A percentile compares a stretch with the other conserved stretches of the same genome.
Evolutionary conservation across 2,329 filamentous ascomycete species (phyloP).

Genomic region (Fusarium sp.): DNA sequence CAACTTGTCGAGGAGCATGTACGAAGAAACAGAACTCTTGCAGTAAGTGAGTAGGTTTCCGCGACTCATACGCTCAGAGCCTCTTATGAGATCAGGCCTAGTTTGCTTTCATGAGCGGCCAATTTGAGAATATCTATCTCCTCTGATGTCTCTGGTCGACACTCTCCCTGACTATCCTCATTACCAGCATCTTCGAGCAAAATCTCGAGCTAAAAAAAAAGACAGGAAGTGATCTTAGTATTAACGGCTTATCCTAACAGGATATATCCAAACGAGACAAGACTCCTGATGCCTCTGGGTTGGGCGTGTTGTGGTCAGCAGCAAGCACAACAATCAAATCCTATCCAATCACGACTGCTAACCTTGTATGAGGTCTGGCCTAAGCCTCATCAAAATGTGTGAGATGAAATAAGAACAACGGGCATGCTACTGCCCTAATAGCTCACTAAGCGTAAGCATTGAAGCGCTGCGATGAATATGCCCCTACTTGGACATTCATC

Average conservation of each 20-base stretch:
- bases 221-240: background rate
- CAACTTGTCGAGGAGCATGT: no score
- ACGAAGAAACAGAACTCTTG: background rate
- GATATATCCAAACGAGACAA: background rate
- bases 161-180: no score
- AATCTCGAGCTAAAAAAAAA: background rate
- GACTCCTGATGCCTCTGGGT: background rate
- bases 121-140: background rate
- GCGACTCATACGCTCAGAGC: no score
- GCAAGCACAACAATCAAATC: background rate
- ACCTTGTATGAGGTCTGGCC: background rate
- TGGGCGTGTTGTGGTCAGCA: conserved; percentile 5
- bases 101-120: background rate
- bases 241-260: background rate
- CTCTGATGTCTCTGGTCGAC: background rate
- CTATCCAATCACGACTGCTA: background rate
- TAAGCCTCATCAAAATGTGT: background rate
- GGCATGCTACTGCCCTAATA: background rate
- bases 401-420: background rate
- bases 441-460: background rate
- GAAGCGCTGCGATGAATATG: background rate
- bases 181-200: background rate
- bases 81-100: no score
- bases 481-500: no score
- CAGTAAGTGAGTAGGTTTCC: no score